These are phyloP conservation scores for Scutellaria galericulata DNA, from an alignment of 257 asterid genomes.

Conservation along the genomic window DNA sequence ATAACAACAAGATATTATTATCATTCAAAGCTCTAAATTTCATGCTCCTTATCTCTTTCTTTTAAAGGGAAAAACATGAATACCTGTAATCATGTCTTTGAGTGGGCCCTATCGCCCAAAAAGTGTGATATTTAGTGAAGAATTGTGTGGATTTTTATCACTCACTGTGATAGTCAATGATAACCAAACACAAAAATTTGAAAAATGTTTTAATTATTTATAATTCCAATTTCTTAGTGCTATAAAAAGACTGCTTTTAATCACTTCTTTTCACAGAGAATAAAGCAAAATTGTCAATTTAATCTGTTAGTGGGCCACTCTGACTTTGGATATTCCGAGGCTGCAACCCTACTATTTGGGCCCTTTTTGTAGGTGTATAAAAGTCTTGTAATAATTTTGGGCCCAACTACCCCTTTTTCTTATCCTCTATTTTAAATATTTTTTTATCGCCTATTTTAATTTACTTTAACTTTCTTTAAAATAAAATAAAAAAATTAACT, in stretches of 20 bases:
- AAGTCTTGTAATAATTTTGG: too few relatives aligned
- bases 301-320: conserved; percentile 46
- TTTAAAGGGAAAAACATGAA: conserved; percentile 31
- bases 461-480: too few relatives aligned
- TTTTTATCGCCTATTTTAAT: too few relatives aligned
- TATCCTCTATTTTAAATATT: too few relatives aligned
- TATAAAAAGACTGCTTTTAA: conserved; percentile 58
- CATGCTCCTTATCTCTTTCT: conserved; percentile 37
- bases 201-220: conserved; percentile 31
- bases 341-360: conserved; percentile 26
- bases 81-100: conserved; percentile 52
- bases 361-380: not conserved
- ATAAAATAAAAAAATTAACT: too few relatives aligned
- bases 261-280: conserved; percentile 32
- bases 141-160: conserved; percentile 34
- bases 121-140: conserved; percentile 17
- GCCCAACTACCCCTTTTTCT: too few relatives aligned
- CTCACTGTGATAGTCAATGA: conserved; percentile 71
- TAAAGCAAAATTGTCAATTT: conserved; percentile 32
- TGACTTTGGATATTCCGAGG: conserved; percentile 32
- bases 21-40: conserved; percentile 47
- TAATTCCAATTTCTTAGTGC: conserved; percentile 55
- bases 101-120: conserved; percentile 44
- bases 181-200: conserved; percentile 34
- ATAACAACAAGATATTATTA: conserved; percentile 10